A percentile compares a stretch with the other conserved stretches of the same genome.
Conservation (phyloP, 176 grass and related monocot genomes). For the Lolium multiflorum region DNA sequence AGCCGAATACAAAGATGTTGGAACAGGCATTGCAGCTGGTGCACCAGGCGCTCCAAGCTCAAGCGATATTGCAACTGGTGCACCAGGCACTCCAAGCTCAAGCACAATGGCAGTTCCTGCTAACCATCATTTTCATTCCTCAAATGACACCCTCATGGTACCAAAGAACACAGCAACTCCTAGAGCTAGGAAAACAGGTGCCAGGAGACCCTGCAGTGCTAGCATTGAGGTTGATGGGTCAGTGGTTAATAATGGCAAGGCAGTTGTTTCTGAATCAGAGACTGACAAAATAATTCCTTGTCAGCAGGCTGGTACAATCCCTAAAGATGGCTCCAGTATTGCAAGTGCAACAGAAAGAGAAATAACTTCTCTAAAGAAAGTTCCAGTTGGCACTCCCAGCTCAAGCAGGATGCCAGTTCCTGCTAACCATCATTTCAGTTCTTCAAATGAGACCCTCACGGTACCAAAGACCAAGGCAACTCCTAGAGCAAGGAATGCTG, state of each 20-base stretch:
- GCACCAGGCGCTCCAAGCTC: slow-evolving; percentile 27
- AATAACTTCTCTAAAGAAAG: slow-evolving; percentile 38
- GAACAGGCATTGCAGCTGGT: slow-evolving; percentile 24
- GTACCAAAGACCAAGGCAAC: slow-evolving; percentile 15
- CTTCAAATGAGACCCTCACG: slow-evolving; percentile 31
- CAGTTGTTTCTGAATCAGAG: slow-evolving; percentile 21
- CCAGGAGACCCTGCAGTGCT: slow-evolving; percentile 8
- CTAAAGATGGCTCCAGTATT: slow-evolving; percentile 5
- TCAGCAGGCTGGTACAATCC: background rate
- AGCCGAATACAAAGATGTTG: slow-evolving; percentile 31
- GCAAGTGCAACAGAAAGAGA: slow-evolving; percentile 10
- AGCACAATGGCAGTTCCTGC: slow-evolving; percentile 34
- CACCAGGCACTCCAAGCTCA: slow-evolving; percentile 33
- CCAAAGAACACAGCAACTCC: slow-evolving; percentile 24
- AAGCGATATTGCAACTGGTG: slow-evolving; percentile 28
- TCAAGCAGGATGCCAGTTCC: slow-evolving; percentile 35
- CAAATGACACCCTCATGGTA: slow-evolving; percentile 15
- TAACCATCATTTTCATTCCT: slow-evolving; percentile 43
- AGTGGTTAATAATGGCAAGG: slow-evolving; percentile 18
- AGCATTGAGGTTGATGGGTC: slow-evolving; percentile 42
- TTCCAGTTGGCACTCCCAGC: slow-evolving; percentile 10
- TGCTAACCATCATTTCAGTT: slow-evolving; percentile 37
- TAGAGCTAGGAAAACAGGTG: slow-evolving; percentile 9
- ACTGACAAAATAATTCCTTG: slow-evolving; percentile 30
- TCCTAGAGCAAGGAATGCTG: slow-evolving; percentile 2